A percentile compares a stretch with the other conserved stretches of the same genome.
phyloP scores from a whole-genome alignment of 169 alveolate genomes.

The Eimeria mitis region DNA sequence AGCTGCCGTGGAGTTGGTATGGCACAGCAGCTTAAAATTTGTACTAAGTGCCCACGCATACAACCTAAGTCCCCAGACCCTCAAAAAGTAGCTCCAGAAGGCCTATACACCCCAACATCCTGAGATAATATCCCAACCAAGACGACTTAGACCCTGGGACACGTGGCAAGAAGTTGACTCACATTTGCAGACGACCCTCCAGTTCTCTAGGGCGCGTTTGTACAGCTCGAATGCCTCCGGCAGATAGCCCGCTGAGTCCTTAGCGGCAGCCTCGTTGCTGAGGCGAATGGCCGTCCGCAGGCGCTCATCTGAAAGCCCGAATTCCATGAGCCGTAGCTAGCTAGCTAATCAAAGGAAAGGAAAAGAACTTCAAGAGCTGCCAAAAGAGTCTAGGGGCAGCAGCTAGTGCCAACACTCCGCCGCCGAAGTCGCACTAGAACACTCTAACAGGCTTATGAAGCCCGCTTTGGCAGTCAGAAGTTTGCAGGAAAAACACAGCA shows the following conservation, averaged over 20 bases:
- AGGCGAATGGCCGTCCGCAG: conserved; percentile 83
- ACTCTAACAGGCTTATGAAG: conserved; percentile 1
- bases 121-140: not conserved
- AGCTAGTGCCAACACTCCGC: not conserved
- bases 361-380: not conserved
- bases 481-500: not conserved
- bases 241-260: conserved; percentile 81
- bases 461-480: not conserved
- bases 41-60: not conserved
- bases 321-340: conserved; percentile 61
- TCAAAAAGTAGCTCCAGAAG: not conserved
- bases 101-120: not conserved
- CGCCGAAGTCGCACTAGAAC: not conserved
- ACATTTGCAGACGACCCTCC: conserved; percentile 83
- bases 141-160: not conserved
- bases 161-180: not conserved
- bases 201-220: conserved; percentile 83
- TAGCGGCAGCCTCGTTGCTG: conserved; percentile 83
- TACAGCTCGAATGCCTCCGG: conserved; percentile 85
- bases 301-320: conserved; percentile 70
- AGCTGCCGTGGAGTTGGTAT: not conserved
- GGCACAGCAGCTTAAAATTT: not conserved
- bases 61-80: not conserved
- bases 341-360: not conserved
- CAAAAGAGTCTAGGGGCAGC: not conserved